phyloP scores from a whole-genome alignment of 306 rosid genomes.

The Vachellia pachyceras region DNA sequence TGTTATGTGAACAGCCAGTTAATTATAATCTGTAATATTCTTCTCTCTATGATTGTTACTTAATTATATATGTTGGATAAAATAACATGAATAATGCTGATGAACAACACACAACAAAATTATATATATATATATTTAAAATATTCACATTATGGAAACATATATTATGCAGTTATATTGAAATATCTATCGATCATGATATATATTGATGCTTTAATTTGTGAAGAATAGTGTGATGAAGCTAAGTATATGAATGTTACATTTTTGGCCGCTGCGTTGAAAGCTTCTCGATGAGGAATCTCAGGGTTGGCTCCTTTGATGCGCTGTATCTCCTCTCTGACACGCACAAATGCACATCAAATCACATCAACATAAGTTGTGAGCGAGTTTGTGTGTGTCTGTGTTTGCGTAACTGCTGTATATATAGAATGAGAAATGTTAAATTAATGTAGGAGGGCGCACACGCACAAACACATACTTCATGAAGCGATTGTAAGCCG shows the following conservation, averaged over 20 bases:
- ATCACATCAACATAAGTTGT: background rate
- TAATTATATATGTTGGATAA: background rate
- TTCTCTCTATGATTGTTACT: background rate
- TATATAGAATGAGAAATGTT: background rate
- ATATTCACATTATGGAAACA: background rate
- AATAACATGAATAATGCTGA: background rate
- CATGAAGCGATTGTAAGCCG: conserved; percentile 99
- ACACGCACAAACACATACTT: conserved; percentile 75
- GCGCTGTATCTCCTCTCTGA: conserved; percentile 96
- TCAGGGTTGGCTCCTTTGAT: conserved; percentile 92
- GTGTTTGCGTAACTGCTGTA: too few relatives aligned
- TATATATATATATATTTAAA: too few relatives aligned
- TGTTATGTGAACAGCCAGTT: background rate
- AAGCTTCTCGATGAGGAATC: conserved; percentile 97
- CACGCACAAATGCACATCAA: conserved; percentile 39
- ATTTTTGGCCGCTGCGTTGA: conserved; percentile 93
- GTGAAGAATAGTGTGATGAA: background rate
- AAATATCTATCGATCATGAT: background rate
- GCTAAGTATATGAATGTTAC: conserved; percentile 35
- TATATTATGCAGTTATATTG: background rate
- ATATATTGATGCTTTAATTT: too few relatives aligned
- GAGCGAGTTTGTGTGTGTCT: background rate
- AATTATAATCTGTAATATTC: conserved; percentile 4
- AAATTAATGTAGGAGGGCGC: background rate
- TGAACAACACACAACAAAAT: background rate